Evolutionary conservation across 768 basidiomycete species (phyloP), one percentile per base, ranked within the genome.

Genomic region (Xerocomellus dryophilus): DNA sequence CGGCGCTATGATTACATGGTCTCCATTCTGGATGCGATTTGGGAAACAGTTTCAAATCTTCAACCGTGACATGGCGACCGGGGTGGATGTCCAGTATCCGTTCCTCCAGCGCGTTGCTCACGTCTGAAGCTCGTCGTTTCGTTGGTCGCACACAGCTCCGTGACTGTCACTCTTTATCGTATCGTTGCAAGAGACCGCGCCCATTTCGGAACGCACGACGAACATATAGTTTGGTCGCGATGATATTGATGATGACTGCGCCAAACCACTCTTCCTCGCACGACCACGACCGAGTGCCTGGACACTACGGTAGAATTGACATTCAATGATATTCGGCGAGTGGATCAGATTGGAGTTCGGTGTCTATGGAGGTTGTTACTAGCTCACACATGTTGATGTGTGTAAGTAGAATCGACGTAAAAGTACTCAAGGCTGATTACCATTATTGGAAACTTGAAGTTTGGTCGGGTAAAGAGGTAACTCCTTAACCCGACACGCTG

Each of bases 401-500:
- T 27, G 9, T 25, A 25, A 25, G 3, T 35, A 35, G 21, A 15
- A 23, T 62, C 51, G 56, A 63, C 61, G 58, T 64, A 64, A 62
- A 60, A 61, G 32, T 29, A 36, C 29, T 27, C 25, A 5, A 45
- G 55, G 48, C 20, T 53, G 58, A 66, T 54, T 63, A 43, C 63
- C 47, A 43, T 54, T 51, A 10, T 47, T 52, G 54, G 57, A 49
- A 49, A 27, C 35, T 20, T 31, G 43, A 36, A 52, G 27, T 36
- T 6, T 34, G 14, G 9, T n/a, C 20, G 36, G 39, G 6, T 15
- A 25, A 23, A 20, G 27, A 21, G 39, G 38, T 9, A 29, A 34
- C 49, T 47, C 49, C 25, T 42, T 2, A 11, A 40, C 51, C 38
- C 39, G 34, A 52, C 59, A 61, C 62, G 47, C 44, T 31, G 23